phyloP scores from a whole-genome alignment of 1,284 basidiomycete species.

The Vanrija sp. region DNA sequence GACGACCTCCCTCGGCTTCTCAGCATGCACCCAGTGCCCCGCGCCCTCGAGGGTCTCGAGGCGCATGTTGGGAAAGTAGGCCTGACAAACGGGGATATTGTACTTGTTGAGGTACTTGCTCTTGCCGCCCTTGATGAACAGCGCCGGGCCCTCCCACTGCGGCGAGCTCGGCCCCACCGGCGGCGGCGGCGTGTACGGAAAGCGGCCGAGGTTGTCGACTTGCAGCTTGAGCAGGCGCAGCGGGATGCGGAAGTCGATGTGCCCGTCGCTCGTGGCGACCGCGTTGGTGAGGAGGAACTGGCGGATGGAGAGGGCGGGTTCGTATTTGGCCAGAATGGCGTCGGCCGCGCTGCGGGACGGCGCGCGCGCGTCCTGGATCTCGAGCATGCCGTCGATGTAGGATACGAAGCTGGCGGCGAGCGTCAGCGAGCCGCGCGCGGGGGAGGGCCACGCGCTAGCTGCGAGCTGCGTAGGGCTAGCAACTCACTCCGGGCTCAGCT shows the following conservation, averaged over 20 bases:
- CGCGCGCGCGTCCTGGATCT: slow-evolving; percentile 50
- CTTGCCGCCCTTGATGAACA: slow-evolving; percentile 56
- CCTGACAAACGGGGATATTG: slow-evolving; percentile 52
- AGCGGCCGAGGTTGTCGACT: slow-evolving; percentile 54
- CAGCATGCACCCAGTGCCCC: slow-evolving; percentile 51
- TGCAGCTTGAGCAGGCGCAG: slow-evolving; percentile 49
- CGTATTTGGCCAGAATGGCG: slow-evolving; percentile 50
- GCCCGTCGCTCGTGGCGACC: slow-evolving; percentile 26
- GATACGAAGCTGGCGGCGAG: slow-evolving; percentile 39
- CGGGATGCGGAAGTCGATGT: slow-evolving; percentile 54
- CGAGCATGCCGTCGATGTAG: slow-evolving; percentile 54
- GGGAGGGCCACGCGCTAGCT: too few species aligned
- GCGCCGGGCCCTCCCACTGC: slow-evolving; percentile 50
- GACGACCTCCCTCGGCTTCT: slow-evolving; percentile 42
- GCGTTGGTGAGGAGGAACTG: slow-evolving; percentile 60
- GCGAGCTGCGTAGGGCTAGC: too few species aligned
- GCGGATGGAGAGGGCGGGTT: slow-evolving; percentile 52
- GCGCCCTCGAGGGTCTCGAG: slow-evolving; percentile 39
- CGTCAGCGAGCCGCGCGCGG: neutral
- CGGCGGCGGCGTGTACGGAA: slow-evolving; percentile 51
- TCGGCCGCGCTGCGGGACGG: slow-evolving; percentile 53
- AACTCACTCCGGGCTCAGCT: slow-evolving; percentile 53
- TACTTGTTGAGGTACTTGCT: slow-evolving; percentile 54
- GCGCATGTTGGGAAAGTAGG: slow-evolving; percentile 53
- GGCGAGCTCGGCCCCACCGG: slow-evolving; percentile 23